Base-by-base conservation (phyloP, 2,329 filamentous ascomycete species). In the Aspergillus uvarum region DNA sequence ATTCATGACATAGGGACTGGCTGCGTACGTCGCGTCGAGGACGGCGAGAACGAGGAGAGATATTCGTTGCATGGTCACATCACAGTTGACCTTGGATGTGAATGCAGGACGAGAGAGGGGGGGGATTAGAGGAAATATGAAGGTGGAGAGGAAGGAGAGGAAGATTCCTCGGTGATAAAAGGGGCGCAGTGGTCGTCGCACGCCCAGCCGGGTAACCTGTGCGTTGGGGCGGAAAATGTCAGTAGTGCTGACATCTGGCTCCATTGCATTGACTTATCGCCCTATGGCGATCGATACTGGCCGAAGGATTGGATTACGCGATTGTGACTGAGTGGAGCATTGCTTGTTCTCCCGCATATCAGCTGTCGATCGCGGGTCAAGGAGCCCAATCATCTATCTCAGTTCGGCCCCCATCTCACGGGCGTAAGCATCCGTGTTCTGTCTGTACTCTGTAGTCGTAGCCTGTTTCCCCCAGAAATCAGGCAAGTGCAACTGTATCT, bases 1-100 rank as follows among this genome's bases (percentile, higher is more conserved):
- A 16, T 38, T 59, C 54, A 67, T 55, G 5, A 51, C 49, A 55
- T 56, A 54, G 12, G 65, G 65, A 11, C 22, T 58, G 16, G 51
- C 48, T 5, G 60, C 60, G 22, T 47, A n/a, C 16, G 53, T 47
- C 22, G 35, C 50, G 26, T 48, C 50, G 35, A 62, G 26, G 26
- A 56, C 7, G 12, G 24, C 21, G 48, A 51, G 12, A 12, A 62
- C 50, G 38, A 49, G 44, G n/a, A 60, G 31, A 51, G 29, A 50
- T 19, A 42, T 4, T 16, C n/a, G 53, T 14, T 24, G 49, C 60
- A 59, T 59, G 16, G 14, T 44, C 38, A 19, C 38, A 44, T 44
- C 38, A 8, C 6, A 16, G 1, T 19, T 4, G 32, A 35, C 11
- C 32, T 35, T 12, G 11, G 11, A 35, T 35, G 11, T 44, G n/a